A percentile compares a stretch with the other conserved stretches of the same genome.
Evolutionary conservation across 1,139 yeast species (phyloP).

Genomic region (Pichia sp.): DNA sequence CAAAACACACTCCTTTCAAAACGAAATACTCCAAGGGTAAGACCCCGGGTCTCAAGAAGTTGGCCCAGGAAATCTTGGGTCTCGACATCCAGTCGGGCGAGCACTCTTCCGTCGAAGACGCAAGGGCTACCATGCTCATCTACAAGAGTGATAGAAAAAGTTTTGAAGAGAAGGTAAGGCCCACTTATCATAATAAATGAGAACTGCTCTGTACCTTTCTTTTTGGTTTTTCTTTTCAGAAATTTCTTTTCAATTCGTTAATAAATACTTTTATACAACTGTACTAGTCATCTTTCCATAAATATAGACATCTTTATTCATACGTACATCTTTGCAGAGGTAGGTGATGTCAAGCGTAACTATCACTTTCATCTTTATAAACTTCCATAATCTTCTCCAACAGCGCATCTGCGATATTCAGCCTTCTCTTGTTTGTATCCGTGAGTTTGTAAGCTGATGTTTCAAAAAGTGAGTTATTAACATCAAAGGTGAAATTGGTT

Average conservation of each 20-base stretch:
- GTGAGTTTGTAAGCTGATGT: not conserved
- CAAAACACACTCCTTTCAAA: slow-evolving; percentile 56
- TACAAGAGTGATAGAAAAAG: slow-evolving; percentile 59
- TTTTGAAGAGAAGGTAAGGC: slow-evolving; percentile 40
- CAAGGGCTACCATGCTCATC: slow-evolving; percentile 78
- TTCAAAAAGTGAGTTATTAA: slow-evolving; percentile 4
- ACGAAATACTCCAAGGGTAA: slow-evolving; percentile 54
- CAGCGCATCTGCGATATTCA: not conserved
- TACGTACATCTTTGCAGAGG: no score
- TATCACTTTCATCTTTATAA: slow-evolving; percentile 3
- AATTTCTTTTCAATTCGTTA: not conserved
- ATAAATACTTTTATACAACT: not conserved
- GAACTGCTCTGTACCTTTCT: not conserved
- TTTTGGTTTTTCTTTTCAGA: no score
- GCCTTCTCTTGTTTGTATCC: slow-evolving; percentile 1
- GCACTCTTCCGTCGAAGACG: slow-evolving; percentile 90
- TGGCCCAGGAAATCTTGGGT: slow-evolving; percentile 54
- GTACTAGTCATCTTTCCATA: not conserved
- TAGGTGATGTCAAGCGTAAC: not conserved
- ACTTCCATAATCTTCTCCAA: slow-evolving; percentile 3
- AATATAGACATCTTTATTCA: not conserved
- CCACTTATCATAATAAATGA: not conserved
- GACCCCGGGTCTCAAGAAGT: slow-evolving; percentile 67
- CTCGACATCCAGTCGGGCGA: slow-evolving; percentile 66
- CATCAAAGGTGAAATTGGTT: slow-evolving; percentile 7